Base-by-base conservation (phyloP, 192 early-diverging fungal species). In the Mortierella antarctica region DNA sequence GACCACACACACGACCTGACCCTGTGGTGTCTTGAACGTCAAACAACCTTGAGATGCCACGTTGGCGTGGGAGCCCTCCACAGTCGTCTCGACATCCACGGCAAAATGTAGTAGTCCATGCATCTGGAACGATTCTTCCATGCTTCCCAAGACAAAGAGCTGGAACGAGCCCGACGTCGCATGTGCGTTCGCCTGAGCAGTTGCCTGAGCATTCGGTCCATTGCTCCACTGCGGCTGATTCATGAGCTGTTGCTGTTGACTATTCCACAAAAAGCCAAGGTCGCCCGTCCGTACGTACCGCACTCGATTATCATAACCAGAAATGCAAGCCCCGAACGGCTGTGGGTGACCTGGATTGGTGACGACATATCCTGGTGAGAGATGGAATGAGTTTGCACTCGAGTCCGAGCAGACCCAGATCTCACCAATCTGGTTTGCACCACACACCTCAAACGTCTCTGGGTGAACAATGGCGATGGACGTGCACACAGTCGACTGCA, bases 381-480 rank as follows among this genome's bases (percentile, higher is more conserved):
- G 60, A 47, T 84, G 69, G 45, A 85, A 85, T 10, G 83, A 70
- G 54, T 81, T 86, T 11, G 75, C 76, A 61, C 83, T 91, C 20
- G 83, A 65, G 50, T 90, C 86, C 14, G 89, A 91, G 21, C 83
- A 89, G n/a, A 96, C 91, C 94, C 94, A 96, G 18, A 96, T 95
- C 78, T 95, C 95, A 61, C 95, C 95, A 39, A 95, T 78, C 42
- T 89, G 85, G 47, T 93, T 90, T 0, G 88, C 86, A 8, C 87
- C 73, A 67, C 93, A 91, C 2, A 93, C 82, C 17, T 74, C 84
- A 11, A 86, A 84, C 8, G 94, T 94, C 51, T 86, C 86, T 0
- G 95, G 93, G 62, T 96, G 87, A n/a, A 96, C 92, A 61, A 96
- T 94, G n/a, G 92, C 95, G 40, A 95, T 85, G 75, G 93, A 91